phyloP scores from a whole-genome alignment of 1,284 basidiomycete species.

The Gomphus bonarii region DNA sequence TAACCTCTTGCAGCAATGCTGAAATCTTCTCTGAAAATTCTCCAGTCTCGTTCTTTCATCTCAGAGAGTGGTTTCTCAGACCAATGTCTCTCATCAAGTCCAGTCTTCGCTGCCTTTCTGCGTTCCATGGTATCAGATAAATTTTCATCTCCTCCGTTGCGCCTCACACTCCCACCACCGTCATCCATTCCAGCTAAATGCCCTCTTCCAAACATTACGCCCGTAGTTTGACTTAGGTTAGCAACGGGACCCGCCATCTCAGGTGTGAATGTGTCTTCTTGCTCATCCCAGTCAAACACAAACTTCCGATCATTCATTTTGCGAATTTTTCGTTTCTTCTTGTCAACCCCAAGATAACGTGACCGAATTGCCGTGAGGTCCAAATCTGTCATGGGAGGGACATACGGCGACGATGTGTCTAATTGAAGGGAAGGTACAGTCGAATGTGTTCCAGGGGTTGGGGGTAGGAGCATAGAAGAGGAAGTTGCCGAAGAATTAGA shows the following conservation, averaged over 20 bases:
- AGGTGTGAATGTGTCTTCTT: conserved; percentile 79
- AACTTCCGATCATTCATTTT: conserved; percentile 95
- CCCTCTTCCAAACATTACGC: conserved; percentile 79
- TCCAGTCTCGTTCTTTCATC: conserved; percentile 98
- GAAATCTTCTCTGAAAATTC: conserved; percentile 98
- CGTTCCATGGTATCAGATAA: conserved; percentile 75
- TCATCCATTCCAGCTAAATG: conserved; percentile 82
- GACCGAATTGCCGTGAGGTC: conserved; percentile 75
- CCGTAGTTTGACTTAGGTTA: conserved; percentile 63
- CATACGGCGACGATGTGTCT: conserved; percentile 37
- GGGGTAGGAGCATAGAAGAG: conserved; percentile 38
- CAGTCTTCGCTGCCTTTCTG: conserved; percentile 69
- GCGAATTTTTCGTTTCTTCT: conserved; percentile 86
- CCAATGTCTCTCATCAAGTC: conserved; percentile 93
- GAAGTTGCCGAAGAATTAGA: conserved; percentile 23
- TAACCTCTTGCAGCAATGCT: conserved; percentile 83
- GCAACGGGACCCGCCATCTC: conserved; percentile 56
- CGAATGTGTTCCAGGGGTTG: conserved; percentile 22
- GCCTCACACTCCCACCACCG: conserved; percentile 34
- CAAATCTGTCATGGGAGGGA: conserved; percentile 61
- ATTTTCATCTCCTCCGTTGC: conserved; percentile 33
- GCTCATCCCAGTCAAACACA: conserved; percentile 97
- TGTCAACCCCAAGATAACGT: conserved; percentile 84
- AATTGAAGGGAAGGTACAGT: conserved; percentile 19
- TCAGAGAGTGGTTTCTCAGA: conserved; percentile 87